Base-by-base conservation (phyloP, 2,329 filamentous ascomycete genomes). In the Myriosclerotinia scirpicola region DNA sequence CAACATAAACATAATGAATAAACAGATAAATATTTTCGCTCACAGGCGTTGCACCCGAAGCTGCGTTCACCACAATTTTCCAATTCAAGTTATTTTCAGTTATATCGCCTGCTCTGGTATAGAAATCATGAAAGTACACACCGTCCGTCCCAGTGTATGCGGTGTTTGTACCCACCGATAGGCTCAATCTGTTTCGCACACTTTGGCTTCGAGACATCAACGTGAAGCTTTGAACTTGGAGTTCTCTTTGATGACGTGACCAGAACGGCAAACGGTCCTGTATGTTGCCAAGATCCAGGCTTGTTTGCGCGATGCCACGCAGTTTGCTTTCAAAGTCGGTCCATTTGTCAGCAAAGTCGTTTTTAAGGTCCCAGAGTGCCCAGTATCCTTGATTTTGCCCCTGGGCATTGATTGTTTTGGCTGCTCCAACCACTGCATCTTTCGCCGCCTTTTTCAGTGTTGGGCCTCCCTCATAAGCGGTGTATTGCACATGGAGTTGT, bases 21-120 rank as follows among this genome's bases (percentile, higher is more conserved):
- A 59, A 59, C 17, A 59, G 9, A 46, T 36, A 59, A n/a, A 59
- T 15, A 46, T 59, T 59, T 9, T 59, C 55, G 34, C 53, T 38
- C 9, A 5, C 15, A 2, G 5, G 38, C 6, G 5, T 14, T 5
- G 40, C 55, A 34, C 17, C 8, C 15, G 26, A 11, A 44, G 8
- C 30, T 46, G 22, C 40, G 6, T 34, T 26, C 26, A 22, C 55
- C 30, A 26, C 20, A 7, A 59, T 22, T 59, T 38, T 59, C 38
- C 36, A 59, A 20, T 46, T 59, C 1, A 42, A 30, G 30, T 59
- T 44, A 38, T n/a, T 46, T 14, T 59, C 40, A 9, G 22, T 34
- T 38, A 42, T 22, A 1, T 38, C 34, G 30, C 53, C 36, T n/a
- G 34, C 1, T 22, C 30, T 54, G 34, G 53, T n/a, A 54, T n/a